A percentile compares a stretch with the other conserved stretches of the same genome.
Evolutionary conservation across 2,329 filamentous ascomycete species (phyloP).

Genomic region (Knufia petricola): DNA sequence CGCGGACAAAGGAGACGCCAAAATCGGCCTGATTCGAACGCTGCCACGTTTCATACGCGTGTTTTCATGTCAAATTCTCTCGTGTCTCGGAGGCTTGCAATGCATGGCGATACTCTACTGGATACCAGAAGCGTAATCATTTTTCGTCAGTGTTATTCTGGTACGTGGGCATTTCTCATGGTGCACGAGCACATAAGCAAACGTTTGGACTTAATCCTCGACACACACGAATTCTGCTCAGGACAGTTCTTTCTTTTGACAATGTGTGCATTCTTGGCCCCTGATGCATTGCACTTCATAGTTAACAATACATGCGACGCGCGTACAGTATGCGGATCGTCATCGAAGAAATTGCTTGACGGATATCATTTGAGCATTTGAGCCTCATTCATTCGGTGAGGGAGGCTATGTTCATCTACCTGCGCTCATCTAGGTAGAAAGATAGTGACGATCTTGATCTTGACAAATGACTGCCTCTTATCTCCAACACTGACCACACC

Average conservation of each 20-base stretch:
- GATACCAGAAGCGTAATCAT: too few relatives aligned
- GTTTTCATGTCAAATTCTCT: too few relatives aligned
- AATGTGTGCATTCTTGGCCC: not conserved
- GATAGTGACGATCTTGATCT: not conserved
- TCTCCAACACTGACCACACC: not conserved
- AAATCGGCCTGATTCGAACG: not conserved
- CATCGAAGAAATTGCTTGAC: slow-evolving; percentile 5
- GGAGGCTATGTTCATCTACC: not conserved
- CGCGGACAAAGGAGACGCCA: not conserved
- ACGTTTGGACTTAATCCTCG: too few relatives aligned
- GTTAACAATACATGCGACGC: not conserved
- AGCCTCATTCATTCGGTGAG: not conserved
- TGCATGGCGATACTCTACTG: too few relatives aligned
- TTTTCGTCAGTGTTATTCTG: too few relatives aligned
- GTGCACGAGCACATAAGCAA: too few relatives aligned
- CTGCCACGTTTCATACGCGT: not conserved
- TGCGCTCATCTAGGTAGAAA: not conserved
- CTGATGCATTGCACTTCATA: not conserved
- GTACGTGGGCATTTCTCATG: too few relatives aligned
- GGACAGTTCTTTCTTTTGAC: too few relatives aligned
- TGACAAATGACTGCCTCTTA: not conserved
- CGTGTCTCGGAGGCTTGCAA: too few relatives aligned
- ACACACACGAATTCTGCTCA: too few relatives aligned
- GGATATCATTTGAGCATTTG: not conserved
- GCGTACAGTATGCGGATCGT: not conserved